A percentile compares a stretch with the other conserved stretches of the same genome.
phyloP scores from a whole-genome alignment of 441 rosid genomes.

The California macrophylla region DNA sequence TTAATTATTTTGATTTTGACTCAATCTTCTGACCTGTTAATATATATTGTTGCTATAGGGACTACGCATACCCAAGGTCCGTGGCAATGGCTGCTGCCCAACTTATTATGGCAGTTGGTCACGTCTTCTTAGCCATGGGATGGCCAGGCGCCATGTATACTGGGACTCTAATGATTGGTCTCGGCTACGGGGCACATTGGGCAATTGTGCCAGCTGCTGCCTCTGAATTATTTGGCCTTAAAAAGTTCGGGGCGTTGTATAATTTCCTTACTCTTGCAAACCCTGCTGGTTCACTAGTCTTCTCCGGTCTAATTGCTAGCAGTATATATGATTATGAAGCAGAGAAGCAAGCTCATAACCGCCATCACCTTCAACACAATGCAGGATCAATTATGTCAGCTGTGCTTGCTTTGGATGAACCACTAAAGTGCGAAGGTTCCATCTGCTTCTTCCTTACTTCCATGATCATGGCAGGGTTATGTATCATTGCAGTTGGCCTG shows the following conservation, averaged over 20 bases:
- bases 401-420: slow-evolving; percentile 33
- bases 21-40: not conserved
- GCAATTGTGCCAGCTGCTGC: slow-evolving; percentile 92
- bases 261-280: slow-evolving; percentile 82
- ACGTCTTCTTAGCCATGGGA: slow-evolving; percentile 66
- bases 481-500: slow-evolving; percentile 47
- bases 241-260: slow-evolving; percentile 82
- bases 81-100: slow-evolving; percentile 72
- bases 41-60: slow-evolving; percentile 30
- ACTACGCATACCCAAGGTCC: slow-evolving; percentile 81
- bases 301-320: slow-evolving; percentile 85
- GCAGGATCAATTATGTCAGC: slow-evolving; percentile 23
- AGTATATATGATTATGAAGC: slow-evolving; percentile 76
- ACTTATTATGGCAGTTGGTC: slow-evolving; percentile 75
- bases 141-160: slow-evolving; percentile 87
- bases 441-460: slow-evolving; percentile 80
- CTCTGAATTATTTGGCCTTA: slow-evolving; percentile 83
- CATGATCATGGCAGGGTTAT: slow-evolving; percentile 76
- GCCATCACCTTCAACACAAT: slow-evolving; percentile 14
- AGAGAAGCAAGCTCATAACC: slow-evolving; percentile 53
- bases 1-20: slow-evolving; percentile 8
- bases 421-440: slow-evolving; percentile 57
- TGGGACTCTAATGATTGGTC: slow-evolving; percentile 76
- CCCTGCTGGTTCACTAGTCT: slow-evolving; percentile 81
- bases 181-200: slow-evolving; percentile 92